Base-by-base conservation (phyloP, 768 basidiomycete genomes). In the Phylloporus arenicola region DNA sequence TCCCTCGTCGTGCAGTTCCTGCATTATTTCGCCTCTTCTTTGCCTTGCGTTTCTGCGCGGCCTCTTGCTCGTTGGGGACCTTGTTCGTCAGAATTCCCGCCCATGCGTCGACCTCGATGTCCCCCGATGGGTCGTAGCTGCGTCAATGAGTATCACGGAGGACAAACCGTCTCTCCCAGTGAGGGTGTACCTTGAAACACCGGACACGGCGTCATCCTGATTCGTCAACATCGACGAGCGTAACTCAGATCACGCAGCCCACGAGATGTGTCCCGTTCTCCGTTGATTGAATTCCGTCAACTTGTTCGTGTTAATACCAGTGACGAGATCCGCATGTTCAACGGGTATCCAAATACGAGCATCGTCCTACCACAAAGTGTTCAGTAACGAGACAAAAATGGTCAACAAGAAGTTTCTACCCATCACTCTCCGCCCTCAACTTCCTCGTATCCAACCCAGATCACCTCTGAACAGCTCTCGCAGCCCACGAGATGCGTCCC, bases 401-500 rank as follows among this genome's bases (percentile, higher is more conserved):
- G 33, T 8, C 7, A 34, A 24, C 22, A 27, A 14, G n/a, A 24
- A 11, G 2, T 14, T 29, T 30, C n/a, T 20, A 22, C 39, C 13
- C 11, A 30, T 37, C 30, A 11, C 19, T 47, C 35, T 5, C 52
- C 72, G 7, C 58, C 67, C 19, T 47, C 35, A 6, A 73, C 70
- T 12, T 77, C 60, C 66, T 92, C 84, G 59, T 89, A 92, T 1
- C 90, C 89, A n/a, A 82, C 86, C 86, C 88, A 92, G 1, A 92
- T 72, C 9, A 80, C 81, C 65, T 92, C 90, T 14, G 90, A 92
- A 62, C 89, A 92, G 47, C 79, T 79, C 48, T 69, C 77, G 56
- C 90, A 92, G 2, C 77, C 81, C 10, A 89, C 70, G 6, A 92
- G 73, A 63, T 92, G 89, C 43, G 72, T 71, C n/a, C 80, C 90